phyloP scores from a whole-genome alignment of 1,284 basidiomycete species.

The Caloboletus firmus region DNA sequence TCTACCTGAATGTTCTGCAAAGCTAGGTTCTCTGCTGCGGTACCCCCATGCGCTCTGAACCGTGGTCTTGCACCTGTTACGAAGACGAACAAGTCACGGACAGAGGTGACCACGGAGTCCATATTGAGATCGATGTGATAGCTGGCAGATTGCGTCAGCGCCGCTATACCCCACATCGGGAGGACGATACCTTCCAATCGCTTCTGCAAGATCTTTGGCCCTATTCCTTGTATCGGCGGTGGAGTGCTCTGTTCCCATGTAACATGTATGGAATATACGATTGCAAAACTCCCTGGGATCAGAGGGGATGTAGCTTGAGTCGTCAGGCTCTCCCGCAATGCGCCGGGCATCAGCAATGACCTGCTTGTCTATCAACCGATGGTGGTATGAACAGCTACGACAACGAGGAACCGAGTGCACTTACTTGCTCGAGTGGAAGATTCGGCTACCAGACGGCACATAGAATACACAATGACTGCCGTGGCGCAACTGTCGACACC shows the following conservation, averaged over 20 bases:
- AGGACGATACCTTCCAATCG: conserved; percentile 77
- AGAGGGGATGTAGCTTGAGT: conserved; percentile 78
- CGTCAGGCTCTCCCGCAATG: conserved; percentile 81
- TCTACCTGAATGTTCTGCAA: conserved; percentile 93
- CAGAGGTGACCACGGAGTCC: conserved; percentile 86
- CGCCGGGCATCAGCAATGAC: conserved; percentile 91
- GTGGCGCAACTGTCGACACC: conserved; percentile 98
- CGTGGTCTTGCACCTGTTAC: conserved; percentile 83
- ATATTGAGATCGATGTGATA: conserved; percentile 97
- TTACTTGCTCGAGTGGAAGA: conserved; percentile 73
- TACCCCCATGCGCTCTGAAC: conserved; percentile 89
- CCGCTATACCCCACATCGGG: background rate
- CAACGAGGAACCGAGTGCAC: background rate
- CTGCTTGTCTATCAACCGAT: conserved; percentile 59
- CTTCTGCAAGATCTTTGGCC: conserved; percentile 82
- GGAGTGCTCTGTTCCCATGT: conserved; percentile 99
- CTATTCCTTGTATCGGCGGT: conserved; percentile 82
- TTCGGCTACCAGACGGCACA: conserved; percentile 88
- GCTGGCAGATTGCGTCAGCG: conserved; percentile 41
- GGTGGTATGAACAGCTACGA: background rate
- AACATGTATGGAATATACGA: conserved; percentile 95
- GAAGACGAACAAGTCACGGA: conserved; percentile 79
- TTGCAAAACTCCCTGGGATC: conserved; percentile 85
- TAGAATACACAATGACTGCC: conserved; percentile 91
- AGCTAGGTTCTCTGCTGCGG: conserved; percentile 88